These are phyloP conservation scores for Talaromyces sp. DNA, from an alignment of 2,329 filamentous ascomycete species.

Conservation along the genomic window DNA sequence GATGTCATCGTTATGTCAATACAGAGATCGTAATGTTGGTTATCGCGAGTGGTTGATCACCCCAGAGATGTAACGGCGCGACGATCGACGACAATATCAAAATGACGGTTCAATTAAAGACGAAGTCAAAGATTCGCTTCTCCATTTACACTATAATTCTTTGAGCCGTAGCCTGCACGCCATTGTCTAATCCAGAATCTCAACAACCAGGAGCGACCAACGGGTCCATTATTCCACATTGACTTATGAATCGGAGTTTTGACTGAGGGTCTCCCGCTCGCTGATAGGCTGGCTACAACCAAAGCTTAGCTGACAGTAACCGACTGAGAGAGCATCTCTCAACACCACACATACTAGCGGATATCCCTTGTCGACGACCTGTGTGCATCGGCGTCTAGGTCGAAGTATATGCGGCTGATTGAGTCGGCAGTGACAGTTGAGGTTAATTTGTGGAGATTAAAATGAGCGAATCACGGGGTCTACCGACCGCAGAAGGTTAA, in stretches of 20 bases:
- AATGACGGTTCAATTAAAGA: not conserved
- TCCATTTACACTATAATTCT: too few relatives aligned
- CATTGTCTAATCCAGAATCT: not conserved
- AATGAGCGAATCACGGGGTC: conserved; percentile 1
- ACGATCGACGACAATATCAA: not conserved
- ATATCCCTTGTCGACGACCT: too few relatives aligned
- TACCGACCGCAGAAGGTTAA: not conserved
- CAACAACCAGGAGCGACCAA: too few relatives aligned
- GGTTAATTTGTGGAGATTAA: not conserved
- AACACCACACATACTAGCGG: not conserved
- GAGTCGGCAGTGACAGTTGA: not conserved
- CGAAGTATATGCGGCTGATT: not conserved
- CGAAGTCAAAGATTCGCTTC: not conserved
- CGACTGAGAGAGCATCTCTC: not conserved
- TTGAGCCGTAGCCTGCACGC: not conserved
- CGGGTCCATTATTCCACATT: not conserved
- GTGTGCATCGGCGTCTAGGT: not conserved
- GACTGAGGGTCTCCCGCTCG: not conserved
- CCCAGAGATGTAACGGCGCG: not conserved
- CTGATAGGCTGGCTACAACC: not conserved
- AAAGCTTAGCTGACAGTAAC: not conserved
- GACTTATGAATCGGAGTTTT: not conserved
- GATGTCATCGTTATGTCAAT: not conserved
- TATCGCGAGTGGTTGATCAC: not conserved
- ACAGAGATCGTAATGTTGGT: not conserved